Conservation (phyloP, 306 rosid species). For the Citrullus colocynthis region DNA sequence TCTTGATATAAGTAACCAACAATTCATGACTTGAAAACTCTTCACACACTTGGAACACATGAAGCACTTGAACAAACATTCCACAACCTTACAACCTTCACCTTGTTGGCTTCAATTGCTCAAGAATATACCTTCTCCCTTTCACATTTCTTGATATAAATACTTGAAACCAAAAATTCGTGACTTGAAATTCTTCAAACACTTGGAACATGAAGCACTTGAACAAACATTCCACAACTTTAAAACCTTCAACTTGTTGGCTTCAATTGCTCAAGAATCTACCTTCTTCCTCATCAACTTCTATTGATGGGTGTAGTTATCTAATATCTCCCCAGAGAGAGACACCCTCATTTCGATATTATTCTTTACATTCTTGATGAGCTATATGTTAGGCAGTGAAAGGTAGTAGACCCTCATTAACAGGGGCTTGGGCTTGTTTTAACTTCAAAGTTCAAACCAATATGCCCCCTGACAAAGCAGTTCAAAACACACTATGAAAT, state of each 20-base stretch:
- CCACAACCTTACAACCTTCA: conserved; percentile 44
- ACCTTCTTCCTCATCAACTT: conserved; percentile 68
- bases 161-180: conserved; percentile 34
- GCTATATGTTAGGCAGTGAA: conserved; percentile 68
- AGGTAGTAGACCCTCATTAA: conserved; percentile 77
- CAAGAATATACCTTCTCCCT: conserved; percentile 57
- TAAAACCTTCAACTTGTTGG: conserved; percentile 39
- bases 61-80: conserved; percentile 68
- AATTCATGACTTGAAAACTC: conserved; percentile 47
- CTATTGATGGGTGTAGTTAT: conserved; percentile 45
- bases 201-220: conserved; percentile 68
- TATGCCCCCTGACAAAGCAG: conserved; percentile 99
- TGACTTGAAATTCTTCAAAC: conserved; percentile 64
- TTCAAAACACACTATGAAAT: conserved; percentile 51
- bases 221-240: conserved; percentile 55
- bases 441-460: conserved; percentile 98
- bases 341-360: conserved; percentile 48
- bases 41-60: conserved; percentile 59
- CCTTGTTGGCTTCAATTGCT: conserved; percentile 51
- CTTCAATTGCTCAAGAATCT: conserved; percentile 59
- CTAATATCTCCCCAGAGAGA: conserved; percentile 44
- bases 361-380: conserved; percentile 49
- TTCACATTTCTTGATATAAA: conserved; percentile 21
- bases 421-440: conserved; percentile 91
- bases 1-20: conserved; percentile 42